Evolutionary conservation across 2,329 filamentous ascomycete species (phyloP), one percentile per base, ranked within the genome.

Genomic region (Pyrenophora seminiperda): DNA sequence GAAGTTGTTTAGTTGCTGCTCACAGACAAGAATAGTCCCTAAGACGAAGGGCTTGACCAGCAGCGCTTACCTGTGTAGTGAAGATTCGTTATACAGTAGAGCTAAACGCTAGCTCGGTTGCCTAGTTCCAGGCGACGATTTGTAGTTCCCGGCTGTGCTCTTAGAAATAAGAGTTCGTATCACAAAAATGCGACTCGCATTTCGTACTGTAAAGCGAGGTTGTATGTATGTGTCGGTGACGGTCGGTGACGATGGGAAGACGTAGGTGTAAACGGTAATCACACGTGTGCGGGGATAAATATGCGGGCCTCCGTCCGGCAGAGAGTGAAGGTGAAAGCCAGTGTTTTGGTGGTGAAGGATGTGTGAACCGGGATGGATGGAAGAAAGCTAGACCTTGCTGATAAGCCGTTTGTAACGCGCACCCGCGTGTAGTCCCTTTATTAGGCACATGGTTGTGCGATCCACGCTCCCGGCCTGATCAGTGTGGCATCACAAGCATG

Each of bases 391-490:
- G 29, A 32, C 32, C 24, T 39, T 30, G 22, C n/a, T 27, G 18
- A 32, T 17, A 6, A 44, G 54, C 54, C 54, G 42, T 40, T 39
- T 51, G 54, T 13, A 48, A 48, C 43, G 24, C 34, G 31, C 17
- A 27, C 32, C 20, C 17, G 32, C 18, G 24, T 17, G 32, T 45
- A 27, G 22, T 13, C 31, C 34, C 19, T 34, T 41, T 22, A 27
- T 27, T 47, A 47, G 24, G 20, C 27, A 37, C 20, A 14, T 20
- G 14, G 15, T 32, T 32, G 17, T 19, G 34, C 22, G 31, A 14
- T 34, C 43, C 40, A 33, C 37, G 29, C 34, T 42, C 30, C 17
- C 17, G 24, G 22, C 46, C 33, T 46, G 31, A 32, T 33, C 37
- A 33, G 29, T 33, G 15, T 40, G 30, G 41, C 19, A 20, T 29